A percentile compares a stretch with the other conserved stretches of the same genome.
Conservation (phyloP, 1,284 basidiomycete species). For the Ustanciosporium gigantosporum region DNA sequence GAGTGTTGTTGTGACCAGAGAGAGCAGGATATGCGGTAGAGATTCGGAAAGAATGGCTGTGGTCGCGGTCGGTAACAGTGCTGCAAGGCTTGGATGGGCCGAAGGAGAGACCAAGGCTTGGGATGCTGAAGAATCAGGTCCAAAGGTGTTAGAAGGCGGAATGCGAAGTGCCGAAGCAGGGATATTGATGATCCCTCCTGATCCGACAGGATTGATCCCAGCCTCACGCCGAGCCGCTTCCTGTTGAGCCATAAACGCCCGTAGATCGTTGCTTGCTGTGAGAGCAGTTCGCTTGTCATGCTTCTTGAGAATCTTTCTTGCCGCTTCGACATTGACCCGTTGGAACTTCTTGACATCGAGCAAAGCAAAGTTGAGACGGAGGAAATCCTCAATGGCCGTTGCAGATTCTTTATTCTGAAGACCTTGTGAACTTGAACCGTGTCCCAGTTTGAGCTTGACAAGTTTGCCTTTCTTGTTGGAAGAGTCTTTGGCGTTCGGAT, state of each 20-base stretch:
- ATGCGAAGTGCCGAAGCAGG: constrained; percentile 26
- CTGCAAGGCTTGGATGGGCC: constrained; percentile 48
- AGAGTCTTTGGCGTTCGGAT: constrained; percentile 14
- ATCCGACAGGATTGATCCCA: constrained; percentile 26
- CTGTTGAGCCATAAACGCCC: constrained; percentile 49
- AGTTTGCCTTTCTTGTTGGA: constrained; percentile 22
- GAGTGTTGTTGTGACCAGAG: constrained; percentile 80
- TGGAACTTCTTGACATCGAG: constrained; percentile 81
- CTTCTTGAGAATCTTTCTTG: constrained; percentile 76
- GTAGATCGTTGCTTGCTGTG: constrained; percentile 61
- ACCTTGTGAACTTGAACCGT: constrained; percentile 31
- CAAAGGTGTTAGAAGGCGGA: constrained; percentile 2
- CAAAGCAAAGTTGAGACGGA: constrained; percentile 79
- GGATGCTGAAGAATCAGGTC: not conserved
- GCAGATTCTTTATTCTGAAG: constrained; percentile 41
- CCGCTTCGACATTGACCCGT: constrained; percentile 81
- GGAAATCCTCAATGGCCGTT: constrained; percentile 71
- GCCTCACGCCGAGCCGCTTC: constrained; percentile 31
- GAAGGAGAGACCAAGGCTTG: constrained; percentile 32
- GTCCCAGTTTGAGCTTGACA: constrained; percentile 44
- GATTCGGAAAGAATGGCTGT: constrained; percentile 52
- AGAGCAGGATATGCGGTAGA: constrained; percentile 78
- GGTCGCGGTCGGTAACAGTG: constrained; percentile 46
- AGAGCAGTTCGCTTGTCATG: constrained; percentile 80
- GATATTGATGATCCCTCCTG: constrained; percentile 22